Conservation (phyloP, 208 protist genomes). For the Trichomonas tenax region DNA sequence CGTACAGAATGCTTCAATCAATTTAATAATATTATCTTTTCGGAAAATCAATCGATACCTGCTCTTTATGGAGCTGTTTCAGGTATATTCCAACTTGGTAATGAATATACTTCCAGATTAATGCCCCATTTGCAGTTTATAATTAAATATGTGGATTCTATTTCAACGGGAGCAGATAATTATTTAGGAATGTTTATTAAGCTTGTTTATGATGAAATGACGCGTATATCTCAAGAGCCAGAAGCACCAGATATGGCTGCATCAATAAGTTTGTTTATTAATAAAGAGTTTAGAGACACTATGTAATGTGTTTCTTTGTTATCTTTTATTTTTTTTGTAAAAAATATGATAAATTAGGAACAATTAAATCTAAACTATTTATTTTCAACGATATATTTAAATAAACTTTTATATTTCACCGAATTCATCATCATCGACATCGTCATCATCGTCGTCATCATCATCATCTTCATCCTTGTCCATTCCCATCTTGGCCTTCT, state of each 20-base stretch:
- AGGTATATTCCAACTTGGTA: not conserved
- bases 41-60: not conserved
- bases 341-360: too few relatives aligned
- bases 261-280: not conserved
- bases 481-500: too few relatives aligned
- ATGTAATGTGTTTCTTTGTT: not conserved
- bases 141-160: not conserved
- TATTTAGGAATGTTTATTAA: not conserved
- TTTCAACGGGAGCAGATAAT: not conserved
- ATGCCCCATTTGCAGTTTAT: not conserved
- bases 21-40: not conserved
- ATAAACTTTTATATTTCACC: not conserved
- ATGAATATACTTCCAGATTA: not conserved
- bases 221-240: not conserved
- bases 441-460: not conserved
- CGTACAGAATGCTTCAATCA: not conserved
- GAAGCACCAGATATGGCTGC: not conserved
- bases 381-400: too few relatives aligned
- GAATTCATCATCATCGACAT: not conserved
- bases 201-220: not conserved
- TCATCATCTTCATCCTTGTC: not conserved
- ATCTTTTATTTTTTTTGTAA: too few relatives aligned
- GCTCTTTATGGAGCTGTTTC: not conserved
- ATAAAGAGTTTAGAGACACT: not conserved
- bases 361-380: too few relatives aligned